phyloP scores from a whole-genome alignment of 306 rosid species.

The Citrullus amarus region DNA sequence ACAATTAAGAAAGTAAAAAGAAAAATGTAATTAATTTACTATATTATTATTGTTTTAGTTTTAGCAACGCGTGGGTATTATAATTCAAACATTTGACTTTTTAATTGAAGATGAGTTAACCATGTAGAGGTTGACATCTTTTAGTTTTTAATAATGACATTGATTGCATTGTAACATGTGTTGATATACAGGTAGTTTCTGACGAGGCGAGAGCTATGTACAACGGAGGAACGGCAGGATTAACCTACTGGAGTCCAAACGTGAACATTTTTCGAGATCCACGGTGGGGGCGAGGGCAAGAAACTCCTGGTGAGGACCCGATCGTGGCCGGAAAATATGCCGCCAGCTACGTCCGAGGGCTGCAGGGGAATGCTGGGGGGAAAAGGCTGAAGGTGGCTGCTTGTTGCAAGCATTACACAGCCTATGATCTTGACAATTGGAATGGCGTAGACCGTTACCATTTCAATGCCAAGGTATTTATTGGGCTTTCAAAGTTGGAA shows the following conservation, averaged over 20 bases:
- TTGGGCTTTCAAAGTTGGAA: background rate
- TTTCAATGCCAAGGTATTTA: slow-evolving; percentile 77
- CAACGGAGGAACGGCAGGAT: slow-evolving; percentile 74
- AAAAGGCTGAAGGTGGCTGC: slow-evolving; percentile 86
- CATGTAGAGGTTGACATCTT: too few species aligned
- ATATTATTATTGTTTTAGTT: too few species aligned
- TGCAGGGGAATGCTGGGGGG: slow-evolving; percentile 53
- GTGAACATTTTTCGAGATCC: slow-evolving; percentile 92
- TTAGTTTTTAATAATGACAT: background rate
- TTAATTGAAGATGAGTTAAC: too few species aligned
- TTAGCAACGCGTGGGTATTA: too few species aligned
- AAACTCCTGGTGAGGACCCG: slow-evolving; percentile 92
- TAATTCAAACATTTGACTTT: too few species aligned
- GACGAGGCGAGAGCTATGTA: slow-evolving; percentile 97
- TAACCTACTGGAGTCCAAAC: slow-evolving; percentile 90
- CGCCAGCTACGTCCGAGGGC: slow-evolving; percentile 59
- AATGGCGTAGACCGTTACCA: slow-evolving; percentile 63
- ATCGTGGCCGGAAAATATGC: slow-evolving; percentile 53
- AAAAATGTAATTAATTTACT: too few species aligned
- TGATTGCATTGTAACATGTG: too few species aligned
- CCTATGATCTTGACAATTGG: slow-evolving; percentile 95
- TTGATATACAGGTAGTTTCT: slow-evolving; percentile 50
- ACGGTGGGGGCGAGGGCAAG: slow-evolving; percentile 93
- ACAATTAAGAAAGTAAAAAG: too few species aligned
- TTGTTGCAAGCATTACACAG: slow-evolving; percentile 86